A percentile compares a stretch with the other conserved stretches of the same genome.
Conservation (phyloP, 2,329 filamentous ascomycete genomes). For the Fusarium verticillioides region DNA sequence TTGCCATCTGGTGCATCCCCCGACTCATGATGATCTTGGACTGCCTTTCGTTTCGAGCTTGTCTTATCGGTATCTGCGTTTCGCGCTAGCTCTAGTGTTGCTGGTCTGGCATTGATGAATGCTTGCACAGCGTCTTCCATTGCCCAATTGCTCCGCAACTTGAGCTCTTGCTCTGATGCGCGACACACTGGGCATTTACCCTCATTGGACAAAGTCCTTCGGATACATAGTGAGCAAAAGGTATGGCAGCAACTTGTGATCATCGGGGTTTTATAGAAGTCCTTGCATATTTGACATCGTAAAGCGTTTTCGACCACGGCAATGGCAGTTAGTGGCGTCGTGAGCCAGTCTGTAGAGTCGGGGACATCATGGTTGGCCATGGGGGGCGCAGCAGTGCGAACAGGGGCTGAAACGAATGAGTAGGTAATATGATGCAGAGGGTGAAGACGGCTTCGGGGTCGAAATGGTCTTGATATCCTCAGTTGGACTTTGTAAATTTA, state of each 20-base stretch:
- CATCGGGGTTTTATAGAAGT: slow-evolving; percentile 95
- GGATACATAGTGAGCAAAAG: slow-evolving; percentile 96
- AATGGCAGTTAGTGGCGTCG: slow-evolving; percentile 74
- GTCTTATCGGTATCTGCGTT: slow-evolving; percentile 26
- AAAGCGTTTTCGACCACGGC: slow-evolving; percentile 82
- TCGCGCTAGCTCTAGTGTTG: slow-evolving; percentile 72
- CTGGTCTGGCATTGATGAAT: slow-evolving; percentile 74
- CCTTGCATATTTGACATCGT: slow-evolving; percentile 97
- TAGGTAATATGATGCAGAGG: neutral
- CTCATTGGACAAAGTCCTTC: slow-evolving; percentile 82
- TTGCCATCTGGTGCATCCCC: slow-evolving; percentile 54
- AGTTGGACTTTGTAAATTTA: neutral
- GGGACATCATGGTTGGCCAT: slow-evolving; percentile 61
- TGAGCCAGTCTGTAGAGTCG: slow-evolving; percentile 88
- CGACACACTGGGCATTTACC: slow-evolving; percentile 91
- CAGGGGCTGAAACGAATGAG: neutral
- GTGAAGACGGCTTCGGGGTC: neutral
- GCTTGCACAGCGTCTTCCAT: slow-evolving; percentile 86
- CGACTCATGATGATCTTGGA: slow-evolving; percentile 46
- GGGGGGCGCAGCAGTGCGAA: neutral
- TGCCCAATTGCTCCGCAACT: slow-evolving; percentile 84
- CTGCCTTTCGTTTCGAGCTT: slow-evolving; percentile 65
- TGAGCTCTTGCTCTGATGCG: slow-evolving; percentile 81
- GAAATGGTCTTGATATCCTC: neutral
- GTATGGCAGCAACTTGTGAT: slow-evolving; percentile 95